phyloP scores from a whole-genome alignment of 2,329 filamentous ascomycete species.

The Pyrenophora seminiperda region DNA sequence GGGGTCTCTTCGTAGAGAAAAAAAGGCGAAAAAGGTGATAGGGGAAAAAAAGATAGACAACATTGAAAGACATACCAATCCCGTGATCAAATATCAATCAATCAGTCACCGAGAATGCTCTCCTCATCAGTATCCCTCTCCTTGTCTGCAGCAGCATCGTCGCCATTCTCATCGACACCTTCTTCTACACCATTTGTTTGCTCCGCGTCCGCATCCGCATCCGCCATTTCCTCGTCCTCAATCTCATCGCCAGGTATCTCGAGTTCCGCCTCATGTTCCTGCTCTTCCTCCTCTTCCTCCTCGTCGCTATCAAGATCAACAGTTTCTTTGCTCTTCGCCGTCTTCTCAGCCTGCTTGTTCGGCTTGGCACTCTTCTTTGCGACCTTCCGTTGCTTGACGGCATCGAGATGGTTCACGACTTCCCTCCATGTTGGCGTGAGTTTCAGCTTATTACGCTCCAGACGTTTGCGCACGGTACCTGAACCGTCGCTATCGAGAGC shows the following conservation, averaged over 20 bases:
- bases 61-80: not conserved
- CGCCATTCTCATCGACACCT: conserved; percentile 35
- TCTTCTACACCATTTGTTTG: conserved; percentile 49
- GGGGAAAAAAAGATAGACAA: conserved; percentile 2
- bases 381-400: conserved; percentile 54
- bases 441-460: conserved; percentile 78
- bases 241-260: conserved; percentile 37
- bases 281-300: conserved; percentile 39
- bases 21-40: not conserved
- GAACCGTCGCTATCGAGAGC: conserved; percentile 66
- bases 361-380: conserved; percentile 27
- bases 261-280: conserved; percentile 24
- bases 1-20: not conserved
- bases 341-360: conserved; percentile 48
- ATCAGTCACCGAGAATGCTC: conserved; percentile 51
- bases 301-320: conserved; percentile 44
- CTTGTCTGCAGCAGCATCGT: conserved; percentile 31
- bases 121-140: conserved; percentile 46
- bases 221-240: conserved; percentile 50
- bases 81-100: not conserved
- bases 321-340: conserved; percentile 49
- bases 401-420: conserved; percentile 77
- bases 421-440: conserved; percentile 87
- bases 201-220: conserved; percentile 47
- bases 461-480: conserved; percentile 66